phyloP scores from a whole-genome alignment of 352 stramenopile species.

The Phytophthora sansomeana region DNA sequence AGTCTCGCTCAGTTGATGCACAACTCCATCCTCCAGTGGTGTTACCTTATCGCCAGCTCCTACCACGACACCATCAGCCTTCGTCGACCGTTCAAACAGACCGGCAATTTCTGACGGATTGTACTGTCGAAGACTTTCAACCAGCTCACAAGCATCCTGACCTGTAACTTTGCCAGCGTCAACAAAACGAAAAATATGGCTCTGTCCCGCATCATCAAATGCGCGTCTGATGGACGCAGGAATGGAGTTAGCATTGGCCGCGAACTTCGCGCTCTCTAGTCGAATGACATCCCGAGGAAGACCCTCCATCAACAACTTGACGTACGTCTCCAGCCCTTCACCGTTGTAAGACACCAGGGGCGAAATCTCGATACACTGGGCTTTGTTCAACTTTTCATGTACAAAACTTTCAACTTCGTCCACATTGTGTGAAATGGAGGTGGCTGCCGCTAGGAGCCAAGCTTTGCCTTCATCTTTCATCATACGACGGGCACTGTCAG shows the following conservation, averaged over 20 bases:
- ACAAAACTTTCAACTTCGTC: conserved; percentile 42
- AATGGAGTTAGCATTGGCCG: conserved; percentile 37
- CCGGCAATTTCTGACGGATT: conserved; percentile 41
- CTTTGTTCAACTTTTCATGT: conserved; percentile 44
- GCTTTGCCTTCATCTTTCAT: conserved; percentile 64
- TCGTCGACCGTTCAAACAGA: conserved; percentile 50
- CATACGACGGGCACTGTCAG: conserved; percentile 85
- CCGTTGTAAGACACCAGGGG: conserved; percentile 89
- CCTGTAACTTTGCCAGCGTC: conserved; percentile 43
- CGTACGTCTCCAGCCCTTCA: conserved; percentile 67
- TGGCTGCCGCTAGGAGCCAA: conserved; percentile 69
- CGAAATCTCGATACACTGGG: conserved; percentile 76
- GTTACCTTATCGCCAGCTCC: conserved; percentile 37
- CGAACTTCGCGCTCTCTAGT: conserved; percentile 40
- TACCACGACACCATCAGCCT: conserved; percentile 30
- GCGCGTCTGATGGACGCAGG: conserved; percentile 43
- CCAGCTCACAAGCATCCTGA: conserved; percentile 43
- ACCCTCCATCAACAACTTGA: conserved; percentile 38
- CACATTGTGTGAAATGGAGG: conserved; percentile 31
- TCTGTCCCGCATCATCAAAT: conserved; percentile 48
- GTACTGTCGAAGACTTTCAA: conserved; percentile 46
- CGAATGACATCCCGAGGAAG: conserved; percentile 43
- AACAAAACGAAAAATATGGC: conserved; percentile 59
- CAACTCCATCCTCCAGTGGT: conserved; percentile 49
- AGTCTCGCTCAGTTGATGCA: conserved; percentile 48